phyloP scores from a whole-genome alignment of 176 grass and related monocot species.

The Bolboschoenus planiculmis region DNA sequence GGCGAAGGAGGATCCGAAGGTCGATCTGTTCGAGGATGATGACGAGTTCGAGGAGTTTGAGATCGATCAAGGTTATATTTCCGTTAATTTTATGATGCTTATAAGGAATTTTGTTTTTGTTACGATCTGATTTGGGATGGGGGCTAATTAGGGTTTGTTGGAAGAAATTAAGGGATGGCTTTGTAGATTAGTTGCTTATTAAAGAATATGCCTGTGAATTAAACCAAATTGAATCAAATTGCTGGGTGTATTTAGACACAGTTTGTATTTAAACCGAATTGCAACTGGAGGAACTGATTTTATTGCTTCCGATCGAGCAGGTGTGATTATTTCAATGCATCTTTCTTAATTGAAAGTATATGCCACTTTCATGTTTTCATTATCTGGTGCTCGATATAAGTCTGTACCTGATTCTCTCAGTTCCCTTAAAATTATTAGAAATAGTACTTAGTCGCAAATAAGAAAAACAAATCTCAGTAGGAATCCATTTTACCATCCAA shows the following conservation, averaged over 20 bases:
- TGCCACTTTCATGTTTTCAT: too few species aligned
- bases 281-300: not conserved
- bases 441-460: not conserved
- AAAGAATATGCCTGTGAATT: not conserved
- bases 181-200: not conserved
- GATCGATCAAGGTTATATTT: slow-evolving; percentile 39
- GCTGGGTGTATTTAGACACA: not conserved
- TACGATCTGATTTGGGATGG: slow-evolving; percentile 5
- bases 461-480: too few species aligned
- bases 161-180: not conserved
- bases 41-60: slow-evolving; percentile 73
- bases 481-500: too few species aligned
- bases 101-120: not conserved
- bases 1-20: slow-evolving; percentile 35
- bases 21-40: slow-evolving; percentile 69
- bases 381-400: not conserved
- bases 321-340: not conserved
- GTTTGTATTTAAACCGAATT: not conserved
- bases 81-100: not conserved
- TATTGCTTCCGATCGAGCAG: not conserved
- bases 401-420: not conserved
- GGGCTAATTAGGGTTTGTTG: not conserved
- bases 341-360: not conserved
- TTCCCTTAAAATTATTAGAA: not conserved
- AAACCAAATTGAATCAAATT: not conserved